Conservation (phyloP, 768 basidiomycete species). For the Leccinum rimulosum region DNA sequence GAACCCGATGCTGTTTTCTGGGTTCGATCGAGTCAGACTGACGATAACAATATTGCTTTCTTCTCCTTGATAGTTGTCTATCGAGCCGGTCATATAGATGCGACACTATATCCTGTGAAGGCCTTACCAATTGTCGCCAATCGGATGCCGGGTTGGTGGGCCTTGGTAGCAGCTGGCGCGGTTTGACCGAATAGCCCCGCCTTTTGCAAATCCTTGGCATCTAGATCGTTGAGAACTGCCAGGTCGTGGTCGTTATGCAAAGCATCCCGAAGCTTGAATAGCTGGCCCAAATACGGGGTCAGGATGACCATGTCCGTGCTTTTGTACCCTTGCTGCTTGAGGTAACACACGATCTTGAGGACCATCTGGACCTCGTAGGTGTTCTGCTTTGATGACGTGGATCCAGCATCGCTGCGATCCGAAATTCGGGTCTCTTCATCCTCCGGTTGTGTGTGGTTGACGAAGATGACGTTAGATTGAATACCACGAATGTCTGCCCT, state of each 20-base stretch:
- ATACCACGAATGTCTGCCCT: slow-evolving; percentile 56
- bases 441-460: slow-evolving; percentile 57
- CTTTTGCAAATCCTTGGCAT: slow-evolving; percentile 54
- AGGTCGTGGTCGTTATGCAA: slow-evolving; percentile 49
- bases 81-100: not conserved
- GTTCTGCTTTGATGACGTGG: slow-evolving; percentile 62
- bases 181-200: slow-evolving; percentile 50
- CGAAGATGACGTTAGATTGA: slow-evolving; percentile 58
- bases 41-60: slow-evolving; percentile 68
- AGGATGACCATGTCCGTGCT: slow-evolving; percentile 59
- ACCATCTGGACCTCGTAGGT: slow-evolving; percentile 61
- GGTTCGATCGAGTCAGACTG: slow-evolving; percentile 62
- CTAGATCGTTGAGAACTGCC: slow-evolving; percentile 59
- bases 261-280: slow-evolving; percentile 45
- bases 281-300: slow-evolving; percentile 70
- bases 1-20: slow-evolving; percentile 59
- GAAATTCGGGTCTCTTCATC: slow-evolving; percentile 41
- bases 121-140: slow-evolving; percentile 64
- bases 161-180: slow-evolving; percentile 39
- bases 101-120: not conserved
- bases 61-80: slow-evolving; percentile 79
- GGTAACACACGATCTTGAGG: slow-evolving; percentile 61
- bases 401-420: slow-evolving; percentile 46
- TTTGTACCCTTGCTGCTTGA: slow-evolving; percentile 67
- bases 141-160: slow-evolving; percentile 39